Percentiles rank a stretch among this genome's conserved stretches.
phyloP scores from a whole-genome alignment of 495 filamentous ascomycete species.

The Parmelia sp. region DNA sequence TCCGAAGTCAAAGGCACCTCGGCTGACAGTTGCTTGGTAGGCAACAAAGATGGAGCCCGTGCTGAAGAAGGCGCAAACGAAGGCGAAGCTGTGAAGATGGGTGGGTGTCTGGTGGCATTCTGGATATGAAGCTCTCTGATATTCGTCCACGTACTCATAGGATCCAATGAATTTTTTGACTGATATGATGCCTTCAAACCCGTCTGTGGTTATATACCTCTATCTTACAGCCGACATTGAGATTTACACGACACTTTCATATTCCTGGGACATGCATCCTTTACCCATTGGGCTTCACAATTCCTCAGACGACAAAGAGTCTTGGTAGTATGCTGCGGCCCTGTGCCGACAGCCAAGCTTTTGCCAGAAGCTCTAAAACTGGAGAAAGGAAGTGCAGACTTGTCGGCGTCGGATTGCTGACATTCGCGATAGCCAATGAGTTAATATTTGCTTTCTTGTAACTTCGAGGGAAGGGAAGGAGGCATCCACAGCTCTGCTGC shows the following conservation, averaged over 20 bases:
- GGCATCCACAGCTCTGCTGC: neutral
- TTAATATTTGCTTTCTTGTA: neutral
- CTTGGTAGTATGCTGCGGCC: neutral
- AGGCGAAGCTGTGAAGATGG: slow-evolving; percentile 68
- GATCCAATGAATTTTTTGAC: neutral
- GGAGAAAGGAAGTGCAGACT: neutral
- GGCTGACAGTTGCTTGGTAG: slow-evolving; percentile 43
- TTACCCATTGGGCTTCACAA: neutral
- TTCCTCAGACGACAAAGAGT: neutral
- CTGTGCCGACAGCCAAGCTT: neutral
- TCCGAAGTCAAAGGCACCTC: neutral
- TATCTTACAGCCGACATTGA: neutral
- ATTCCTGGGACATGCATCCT: neutral
- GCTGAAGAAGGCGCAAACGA: slow-evolving; percentile 79
- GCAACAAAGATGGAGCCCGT: slow-evolving; percentile 95
- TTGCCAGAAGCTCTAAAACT: neutral
- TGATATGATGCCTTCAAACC: neutral
- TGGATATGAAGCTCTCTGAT: neutral
- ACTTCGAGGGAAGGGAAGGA: neutral
- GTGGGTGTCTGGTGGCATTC: neutral
- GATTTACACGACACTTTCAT: neutral
- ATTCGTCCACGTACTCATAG: neutral
- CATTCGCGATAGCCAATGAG: neutral
- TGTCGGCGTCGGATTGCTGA: neutral
- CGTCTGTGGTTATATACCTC: neutral